Base-by-base conservation (phyloP, 352 stramenopile species). In the Phytophthora vignae region DNA sequence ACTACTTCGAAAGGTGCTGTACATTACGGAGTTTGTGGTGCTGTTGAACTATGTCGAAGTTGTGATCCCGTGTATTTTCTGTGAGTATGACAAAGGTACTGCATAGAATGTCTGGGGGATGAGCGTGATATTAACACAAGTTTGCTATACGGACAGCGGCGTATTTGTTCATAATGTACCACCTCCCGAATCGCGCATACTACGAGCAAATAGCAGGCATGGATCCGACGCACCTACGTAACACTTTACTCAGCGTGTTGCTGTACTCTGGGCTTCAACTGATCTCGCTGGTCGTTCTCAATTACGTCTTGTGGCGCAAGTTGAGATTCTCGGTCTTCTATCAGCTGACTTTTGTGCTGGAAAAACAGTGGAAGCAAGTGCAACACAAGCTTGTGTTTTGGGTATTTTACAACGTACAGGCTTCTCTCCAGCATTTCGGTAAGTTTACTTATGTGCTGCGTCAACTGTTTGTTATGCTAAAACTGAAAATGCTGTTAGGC, bases 1-100 rank as follows among this genome's bases (percentile, higher is more conserved):
- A 22, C 15, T 54, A 15, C 56, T 62, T 7, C 56, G 55, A 27
- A 50, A 40, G 11, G 55, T 62, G 15, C 6, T 62, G 22, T 62
- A 62, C 21, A 62, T 62, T 21, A 62, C 55, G 15, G 55, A 62
- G 15, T 62, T 62, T 11, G 38, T 62, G 8, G 38, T 53, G 14
- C 29, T 54, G 21, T 14, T 62, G 11, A 62, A 62, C 15, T 53
- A 53, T 19, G 38, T 42, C 5, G 56, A 62, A 54, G 56, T 54
- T 9, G 56, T 62, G 4, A 50, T 62, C 9, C 56, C 56, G 14
- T 25, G 48, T 19, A 53, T 40, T 50, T 62, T 62, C 22, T 29
- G 36, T 62, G 15, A 36, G 56, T 36, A 49, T 12, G 11, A 31
- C 2, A 25, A 22, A 59, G 27, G 9, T 61, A 6, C 49, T 36